Base-by-base conservation (phyloP, 2,329 filamentous ascomycete genomes). In the Colletotrichum costaricense region DNA sequence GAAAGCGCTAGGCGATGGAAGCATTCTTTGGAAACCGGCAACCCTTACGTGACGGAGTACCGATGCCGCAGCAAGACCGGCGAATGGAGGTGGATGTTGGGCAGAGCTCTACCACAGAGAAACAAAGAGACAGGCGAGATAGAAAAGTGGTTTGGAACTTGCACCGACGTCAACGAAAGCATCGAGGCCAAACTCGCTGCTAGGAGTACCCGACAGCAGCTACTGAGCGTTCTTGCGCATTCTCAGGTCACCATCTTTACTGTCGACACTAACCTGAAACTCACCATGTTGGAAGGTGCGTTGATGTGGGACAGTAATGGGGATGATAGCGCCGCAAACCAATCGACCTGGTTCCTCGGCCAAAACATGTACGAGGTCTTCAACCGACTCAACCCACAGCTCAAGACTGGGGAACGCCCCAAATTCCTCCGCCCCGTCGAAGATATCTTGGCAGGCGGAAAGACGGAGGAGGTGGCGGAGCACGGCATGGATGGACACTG, bases 81-180 rank as follows among this genome's bases (percentile, higher is more conserved):
- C 1, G 88, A 92, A 69, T 95, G 91, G 90, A 87, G 93, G 66
- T 96, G 94, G 94, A 94, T 95, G 86, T 84, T 96, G 3, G 93
- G 92, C 12, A 88, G 93, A 56, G 94, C 93, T 1, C 80, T 93
- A 16, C 93, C 94, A 0, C 86, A 95, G 77, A 87, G 87, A 52
- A 90, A 94, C 73, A 88, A 88, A 74, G 88, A 92, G 57, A 89
- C 89, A 0, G 93, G 92, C 2, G 84, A 88, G 60, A 94, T 95
- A 62, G 86, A 94, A 72, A 94, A 93, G 78, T 95, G 93, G 93
- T 94, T 94, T 77, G 94, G 93, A 84, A 95, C 93, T 1, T 95
- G 92, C 77, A 95, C 93, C 14, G 93, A 96, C 75, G 93, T 95
- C 22, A 92, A 95, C 78, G 93, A 95, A 74, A 87, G 91, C 56